These are phyloP conservation scores for Canavalia ensiformis DNA, from an alignment of 306 rosid genomes.

Conservation along the genomic window DNA sequence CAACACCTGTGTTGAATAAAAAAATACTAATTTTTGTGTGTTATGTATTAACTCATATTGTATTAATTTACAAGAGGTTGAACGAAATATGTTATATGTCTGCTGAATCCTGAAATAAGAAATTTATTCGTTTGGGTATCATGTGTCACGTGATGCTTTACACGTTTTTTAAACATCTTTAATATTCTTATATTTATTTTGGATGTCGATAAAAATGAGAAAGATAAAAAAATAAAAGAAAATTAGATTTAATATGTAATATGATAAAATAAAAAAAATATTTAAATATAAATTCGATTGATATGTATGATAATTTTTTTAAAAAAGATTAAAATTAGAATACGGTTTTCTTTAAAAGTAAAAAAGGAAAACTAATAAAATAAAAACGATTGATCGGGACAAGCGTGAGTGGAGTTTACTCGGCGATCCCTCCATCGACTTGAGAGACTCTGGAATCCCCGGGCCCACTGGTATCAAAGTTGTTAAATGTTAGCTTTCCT, in stretches of 20 bases:
- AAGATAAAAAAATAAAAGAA: no score
- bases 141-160: neutral
- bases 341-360: neutral
- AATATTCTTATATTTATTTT: no score
- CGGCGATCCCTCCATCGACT: constrained; percentile 34
- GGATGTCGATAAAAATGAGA: no score
- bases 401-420: constrained; percentile 49
- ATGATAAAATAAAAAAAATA: no score
- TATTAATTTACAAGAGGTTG: neutral
- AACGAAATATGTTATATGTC: neutral
- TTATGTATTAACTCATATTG: neutral
- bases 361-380: neutral
- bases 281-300: no score
- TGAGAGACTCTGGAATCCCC: constrained; percentile 26
- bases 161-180: neutral
- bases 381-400: neutral
- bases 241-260: no score
- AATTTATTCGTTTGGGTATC: neutral
- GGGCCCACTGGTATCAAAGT: constrained; percentile 23
- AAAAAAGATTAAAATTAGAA: neutral
- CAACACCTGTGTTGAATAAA: neutral
- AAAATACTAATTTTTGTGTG: neutral
- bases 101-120: neutral
- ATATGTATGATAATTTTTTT: no score
- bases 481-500: constrained; percentile 24